Base-by-base conservation (phyloP, 257 asterid genomes). In the Ballota nigra region DNA sequence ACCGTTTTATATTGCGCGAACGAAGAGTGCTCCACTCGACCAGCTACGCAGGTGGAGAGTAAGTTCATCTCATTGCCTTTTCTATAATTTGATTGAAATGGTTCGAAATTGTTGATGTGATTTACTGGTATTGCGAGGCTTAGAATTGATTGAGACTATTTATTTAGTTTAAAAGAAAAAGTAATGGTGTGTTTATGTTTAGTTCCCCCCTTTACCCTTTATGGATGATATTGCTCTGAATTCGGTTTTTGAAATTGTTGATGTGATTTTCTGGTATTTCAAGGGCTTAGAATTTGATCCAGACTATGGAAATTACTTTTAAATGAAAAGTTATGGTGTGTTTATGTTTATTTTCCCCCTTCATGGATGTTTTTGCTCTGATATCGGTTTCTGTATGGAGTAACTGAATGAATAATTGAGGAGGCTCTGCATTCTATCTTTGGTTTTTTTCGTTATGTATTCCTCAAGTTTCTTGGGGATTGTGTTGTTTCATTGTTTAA, bases 31-130 rank as follows among this genome's bases (percentile, higher is more conserved):
- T 29, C 88, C 98, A 0, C 62, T 85, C 41, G 83, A 94, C 74
- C 86, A 94, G 66, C 73, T 94, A 76, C 90, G 85, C 45, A 66
- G 88, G 67, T 94, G 98, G 97, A 81, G 98, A 84, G 98, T 93
- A 78, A 79, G 98, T 78, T 60, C 34, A 33, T 22, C 12, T 5
- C 64, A 51, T 49, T 53, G 20, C 65, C 5, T 62, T 61, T 7
- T 1, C 3, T 66, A 38, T 19, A 63, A 0, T 70, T 31, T 24
- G 19, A 6, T 15, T 60, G 13, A 62, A 36, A 22, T 36, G 66
- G 55, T 51, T 75, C 15, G 38, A 19, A 20, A 34, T 45, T 24
- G 0, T 28, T 45, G 3, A 8, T 52, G 60, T 20, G 60, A 53
- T 53, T 18, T 53, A 8, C 60, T 19, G 29, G 15, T 53, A 20